These are phyloP conservation scores for Mrakia hoshinonis DNA, from an alignment of 768 basidiomycete genomes.

Conservation along the genomic window DNA sequence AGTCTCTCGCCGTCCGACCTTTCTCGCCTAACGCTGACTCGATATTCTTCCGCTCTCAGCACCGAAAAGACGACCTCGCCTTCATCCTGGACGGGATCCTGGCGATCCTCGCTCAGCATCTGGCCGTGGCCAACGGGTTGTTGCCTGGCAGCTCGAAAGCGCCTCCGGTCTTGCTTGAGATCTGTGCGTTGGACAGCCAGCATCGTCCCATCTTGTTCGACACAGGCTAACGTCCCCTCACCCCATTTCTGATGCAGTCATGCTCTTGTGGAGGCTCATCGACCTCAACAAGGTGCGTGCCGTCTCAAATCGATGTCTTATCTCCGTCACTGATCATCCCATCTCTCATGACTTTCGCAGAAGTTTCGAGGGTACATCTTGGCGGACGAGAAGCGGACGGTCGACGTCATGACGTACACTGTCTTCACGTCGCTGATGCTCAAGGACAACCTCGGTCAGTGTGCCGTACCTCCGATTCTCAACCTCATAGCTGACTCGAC, in stretches of 20 bases:
- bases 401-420: constrained; percentile 68
- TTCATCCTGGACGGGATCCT: constrained; percentile 69
- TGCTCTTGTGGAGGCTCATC: constrained; percentile 73
- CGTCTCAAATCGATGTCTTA: not conserved
- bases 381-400: constrained; percentile 62
- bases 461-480: too few relatives aligned
- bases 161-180: constrained; percentile 72
- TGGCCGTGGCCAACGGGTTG: constrained; percentile 60
- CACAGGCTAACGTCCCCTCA: not conserved
- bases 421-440: constrained; percentile 75
- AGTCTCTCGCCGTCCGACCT: constrained; percentile 34
- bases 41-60: constrained; percentile 46
- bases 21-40: not conserved
- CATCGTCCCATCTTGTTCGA: not conserved
- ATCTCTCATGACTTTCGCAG: constrained; percentile 44
- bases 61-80: constrained; percentile 78
- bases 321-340: constrained; percentile 11
- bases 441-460: constrained; percentile 84
- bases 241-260: constrained; percentile 29
- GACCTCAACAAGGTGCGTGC: constrained; percentile 76
- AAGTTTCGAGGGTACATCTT: constrained; percentile 79
- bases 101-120: constrained; percentile 52
- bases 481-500: too few relatives aligned
- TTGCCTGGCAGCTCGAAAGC: constrained; percentile 79
- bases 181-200: constrained; percentile 49